Percentiles rank a stretch among this genome's conserved stretches.
Evolutionary conservation across 2,329 filamentous ascomycete species (phyloP).

Genomic region (Cladophialophora chaetospira): DNA sequence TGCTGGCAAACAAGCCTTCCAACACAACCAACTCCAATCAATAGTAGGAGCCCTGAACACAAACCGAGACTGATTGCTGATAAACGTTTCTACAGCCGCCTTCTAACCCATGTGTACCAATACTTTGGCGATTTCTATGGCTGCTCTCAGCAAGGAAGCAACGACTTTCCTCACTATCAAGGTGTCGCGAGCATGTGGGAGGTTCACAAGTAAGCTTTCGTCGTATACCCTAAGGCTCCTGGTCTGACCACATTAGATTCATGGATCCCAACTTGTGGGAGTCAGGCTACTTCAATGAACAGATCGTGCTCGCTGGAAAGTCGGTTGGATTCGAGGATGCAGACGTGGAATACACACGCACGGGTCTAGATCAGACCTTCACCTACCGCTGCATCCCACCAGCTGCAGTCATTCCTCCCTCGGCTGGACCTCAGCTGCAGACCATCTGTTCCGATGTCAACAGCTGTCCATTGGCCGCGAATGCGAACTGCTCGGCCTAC

Average conservation of each 20-base stretch:
- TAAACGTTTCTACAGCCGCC: conserved; percentile 37
- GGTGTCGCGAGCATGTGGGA: conserved; percentile 36
- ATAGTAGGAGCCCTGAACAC: conserved; percentile 41
- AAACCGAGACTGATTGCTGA: neutral
- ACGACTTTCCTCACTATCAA: conserved; percentile 54
- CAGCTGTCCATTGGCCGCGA: conserved; percentile 12
- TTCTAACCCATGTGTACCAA: conserved; percentile 63
- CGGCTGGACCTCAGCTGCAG: conserved; percentile 24
- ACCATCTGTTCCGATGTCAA: conserved; percentile 20
- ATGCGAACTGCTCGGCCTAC: conserved; percentile 25
- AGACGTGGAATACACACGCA: conserved; percentile 55
- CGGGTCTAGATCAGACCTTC: conserved; percentile 54
- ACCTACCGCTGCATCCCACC: conserved; percentile 54
- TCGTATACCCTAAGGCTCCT: neutral
- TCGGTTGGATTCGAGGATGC: conserved; percentile 61
- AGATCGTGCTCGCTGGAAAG: conserved; percentile 56
- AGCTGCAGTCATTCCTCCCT: conserved; percentile 33
- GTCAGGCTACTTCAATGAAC: conserved; percentile 58
- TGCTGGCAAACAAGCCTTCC: conserved; percentile 59
- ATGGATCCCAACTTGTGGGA: conserved; percentile 58
- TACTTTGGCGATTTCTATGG: conserved; percentile 63
- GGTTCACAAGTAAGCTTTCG: conserved; percentile 35
- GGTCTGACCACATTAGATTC: conserved; percentile 41
- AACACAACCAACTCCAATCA: conserved; percentile 55
- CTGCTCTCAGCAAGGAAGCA: conserved; percentile 50